Evolutionary conservation across 306 rosid genomes (phyloP).

Genomic region (Lagenaria siceraria): DNA sequence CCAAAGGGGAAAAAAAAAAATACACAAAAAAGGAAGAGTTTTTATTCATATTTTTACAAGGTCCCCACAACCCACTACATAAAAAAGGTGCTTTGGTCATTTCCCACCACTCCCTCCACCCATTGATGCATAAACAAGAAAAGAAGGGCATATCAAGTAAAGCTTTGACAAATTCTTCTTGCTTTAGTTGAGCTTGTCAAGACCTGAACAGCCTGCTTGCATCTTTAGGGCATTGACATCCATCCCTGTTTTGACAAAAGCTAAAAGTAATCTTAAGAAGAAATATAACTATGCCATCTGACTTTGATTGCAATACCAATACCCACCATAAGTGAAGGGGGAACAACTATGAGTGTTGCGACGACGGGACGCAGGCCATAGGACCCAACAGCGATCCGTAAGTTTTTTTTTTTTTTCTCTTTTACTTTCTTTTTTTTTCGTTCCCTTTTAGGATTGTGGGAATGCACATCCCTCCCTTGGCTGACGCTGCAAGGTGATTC

Average conservation of each 20-base stretch:
- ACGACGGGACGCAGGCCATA: constrained; percentile 22
- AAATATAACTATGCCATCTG: constrained; percentile 58
- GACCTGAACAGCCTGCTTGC: constrained; percentile 33
- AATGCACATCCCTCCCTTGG: constrained; percentile 12
- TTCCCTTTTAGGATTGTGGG: constrained; percentile 13
- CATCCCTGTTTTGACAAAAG: constrained; percentile 51
- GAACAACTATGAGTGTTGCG: constrained; percentile 36
- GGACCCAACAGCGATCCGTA: constrained; percentile 35
- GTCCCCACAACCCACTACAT: constrained; percentile 88
- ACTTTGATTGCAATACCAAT: constrained; percentile 72
- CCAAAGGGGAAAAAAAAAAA: background rate
- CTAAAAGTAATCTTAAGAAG: constrained; percentile 31
- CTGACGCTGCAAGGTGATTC: constrained; percentile 13
- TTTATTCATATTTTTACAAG: constrained; percentile 29
- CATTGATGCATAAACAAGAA: constrained; percentile 26
- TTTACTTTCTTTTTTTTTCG: background rate
- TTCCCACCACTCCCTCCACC: constrained; percentile 70
- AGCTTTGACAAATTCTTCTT: constrained; percentile 52
- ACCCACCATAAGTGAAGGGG: constrained; percentile 15
- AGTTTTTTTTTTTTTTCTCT: constrained; percentile 1
- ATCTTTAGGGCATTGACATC: constrained; percentile 49
- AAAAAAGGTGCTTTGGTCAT: constrained; percentile 51
- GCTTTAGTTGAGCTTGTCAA: constrained; percentile 45
- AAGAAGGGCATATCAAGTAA: constrained; percentile 47
- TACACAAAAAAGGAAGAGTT: background rate